Evolutionary conservation across 495 filamentous ascomycete genomes (phyloP).

Genomic region (Staphylotrichum longicolle): DNA sequence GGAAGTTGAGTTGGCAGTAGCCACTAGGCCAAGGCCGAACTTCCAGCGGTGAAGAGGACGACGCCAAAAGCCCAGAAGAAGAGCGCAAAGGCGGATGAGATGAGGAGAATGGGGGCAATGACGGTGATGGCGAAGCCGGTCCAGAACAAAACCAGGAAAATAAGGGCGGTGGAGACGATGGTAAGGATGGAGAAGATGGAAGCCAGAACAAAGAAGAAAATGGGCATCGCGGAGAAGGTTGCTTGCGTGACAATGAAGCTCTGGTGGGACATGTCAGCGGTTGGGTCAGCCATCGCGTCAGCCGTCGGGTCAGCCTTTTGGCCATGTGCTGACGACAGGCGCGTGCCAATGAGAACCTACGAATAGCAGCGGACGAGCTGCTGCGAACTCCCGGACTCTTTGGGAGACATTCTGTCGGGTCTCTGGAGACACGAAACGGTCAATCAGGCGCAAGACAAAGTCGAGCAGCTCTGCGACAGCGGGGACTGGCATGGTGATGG

Average conservation of each 20-base stretch:
- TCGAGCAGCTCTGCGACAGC: slow-evolving; percentile 21
- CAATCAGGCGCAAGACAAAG: slow-evolving; percentile 35
- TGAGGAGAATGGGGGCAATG: slow-evolving; percentile 60
- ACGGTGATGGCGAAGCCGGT: slow-evolving; percentile 61
- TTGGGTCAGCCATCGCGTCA: no score
- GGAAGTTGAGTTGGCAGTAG: no score
- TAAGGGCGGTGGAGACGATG: slow-evolving; percentile 50
- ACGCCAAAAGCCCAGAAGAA: slow-evolving; percentile 64
- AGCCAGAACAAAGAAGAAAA: slow-evolving; percentile 51
- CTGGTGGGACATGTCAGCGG: not conserved
- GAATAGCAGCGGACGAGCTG: slow-evolving; percentile 36
- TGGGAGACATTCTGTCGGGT: slow-evolving; percentile 34
- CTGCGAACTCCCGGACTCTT: slow-evolving; percentile 24
- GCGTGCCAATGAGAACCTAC: slow-evolving; percentile 28
- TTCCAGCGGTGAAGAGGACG: slow-evolving; percentile 53
- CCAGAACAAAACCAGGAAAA: slow-evolving; percentile 62
- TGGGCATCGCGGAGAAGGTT: slow-evolving; percentile 54
- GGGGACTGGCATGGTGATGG: not conserved
- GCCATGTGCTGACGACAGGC: no score
- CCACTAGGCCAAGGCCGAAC: slow-evolving; percentile 43
- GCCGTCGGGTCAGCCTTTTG: no score
- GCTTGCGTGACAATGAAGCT: slow-evolving; percentile 46
- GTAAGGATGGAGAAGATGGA: slow-evolving; percentile 53
- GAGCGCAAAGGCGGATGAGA: slow-evolving; percentile 54
- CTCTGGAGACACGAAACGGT: slow-evolving; percentile 37